phyloP scores from a whole-genome alignment of 805 yeast genomes.

The Zygosaccharomyces bailii region DNA sequence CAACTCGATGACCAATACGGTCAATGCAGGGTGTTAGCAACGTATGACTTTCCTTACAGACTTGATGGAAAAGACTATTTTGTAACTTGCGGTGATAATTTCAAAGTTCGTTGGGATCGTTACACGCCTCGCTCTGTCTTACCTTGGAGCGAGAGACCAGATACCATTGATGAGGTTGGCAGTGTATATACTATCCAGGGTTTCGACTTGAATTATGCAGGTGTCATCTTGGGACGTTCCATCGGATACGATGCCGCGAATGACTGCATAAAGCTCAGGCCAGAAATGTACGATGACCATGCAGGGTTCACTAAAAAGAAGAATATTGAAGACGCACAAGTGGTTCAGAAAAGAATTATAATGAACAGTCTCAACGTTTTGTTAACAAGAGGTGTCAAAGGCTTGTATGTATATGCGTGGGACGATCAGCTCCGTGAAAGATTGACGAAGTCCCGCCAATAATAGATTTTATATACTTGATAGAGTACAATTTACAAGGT shows the following conservation, averaged over 20 bases:
- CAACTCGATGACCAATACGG: slow-evolving; percentile 35
- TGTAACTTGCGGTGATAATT: slow-evolving; percentile 43
- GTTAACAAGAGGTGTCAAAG: slow-evolving; percentile 45
- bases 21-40: slow-evolving; percentile 42
- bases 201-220: slow-evolving; percentile 47
- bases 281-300: slow-evolving; percentile 43
- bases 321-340: slow-evolving; percentile 37
- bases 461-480: slow-evolving; percentile 4
- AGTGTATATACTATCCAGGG: slow-evolving; percentile 49
- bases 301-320: slow-evolving; percentile 45
- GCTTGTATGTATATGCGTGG: slow-evolving; percentile 43
- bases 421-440: slow-evolving; percentile 39
- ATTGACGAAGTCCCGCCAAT: slow-evolving; percentile 20
- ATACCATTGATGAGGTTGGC: slow-evolving; percentile 47
- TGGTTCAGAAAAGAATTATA: slow-evolving; percentile 40
- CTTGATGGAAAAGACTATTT: slow-evolving; percentile 45
- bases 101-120: slow-evolving; percentile 46
- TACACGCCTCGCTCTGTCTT: slow-evolving; percentile 39
- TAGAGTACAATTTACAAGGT: neutral
- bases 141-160: slow-evolving; percentile 47
- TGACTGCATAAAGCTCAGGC: slow-evolving; percentile 36
- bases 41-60: slow-evolving; percentile 47
- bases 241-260: slow-evolving; percentile 38
- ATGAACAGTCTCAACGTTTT: slow-evolving; percentile 45
- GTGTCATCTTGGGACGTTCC: slow-evolving; percentile 44